Conservation (phyloP, 371 early-diverging fungal genomes). For the Rhizopus delemar region DNA sequence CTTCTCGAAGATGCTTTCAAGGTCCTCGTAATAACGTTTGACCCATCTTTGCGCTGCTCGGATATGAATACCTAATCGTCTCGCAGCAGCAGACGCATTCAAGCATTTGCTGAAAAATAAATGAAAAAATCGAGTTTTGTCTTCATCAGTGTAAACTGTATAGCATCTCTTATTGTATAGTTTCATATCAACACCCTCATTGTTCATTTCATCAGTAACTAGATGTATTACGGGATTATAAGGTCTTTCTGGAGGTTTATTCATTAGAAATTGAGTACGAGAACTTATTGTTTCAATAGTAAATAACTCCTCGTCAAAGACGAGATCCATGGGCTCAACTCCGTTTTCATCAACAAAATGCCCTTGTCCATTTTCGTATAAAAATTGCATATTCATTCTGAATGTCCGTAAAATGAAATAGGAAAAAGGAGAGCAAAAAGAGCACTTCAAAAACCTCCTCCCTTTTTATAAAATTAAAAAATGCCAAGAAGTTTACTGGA, state of each 20-base stretch:
- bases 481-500: conserved; percentile 2
- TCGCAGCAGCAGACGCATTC: conserved; percentile 6
- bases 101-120: not conserved
- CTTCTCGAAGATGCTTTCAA: conserved; percentile 15
- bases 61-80: conserved; percentile 12
- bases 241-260: conserved; percentile 3
- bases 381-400: conserved; percentile 3
- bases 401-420: conserved; percentile 2
- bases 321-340: conserved; percentile 17
- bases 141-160: conserved; percentile 5
- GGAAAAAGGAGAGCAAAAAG: not conserved
- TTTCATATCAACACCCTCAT: conserved; percentile 4
- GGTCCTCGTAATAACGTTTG: conserved; percentile 10
- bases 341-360: conserved; percentile 12
- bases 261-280: conserved; percentile 1
- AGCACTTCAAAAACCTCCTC: not conserved
- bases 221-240: not conserved
- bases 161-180: conserved; percentile 12
- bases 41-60: conserved; percentile 12
- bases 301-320: conserved; percentile 12
- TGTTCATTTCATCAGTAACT: not conserved
- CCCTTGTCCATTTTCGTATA: conserved; percentile 16
- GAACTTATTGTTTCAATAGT: conserved; percentile 10
- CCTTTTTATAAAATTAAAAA: conserved; percentile 1
- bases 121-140: not conserved